These are phyloP conservation scores for Globisporangium nunn DNA, from an alignment of 352 stramenopile genomes.

Conservation along the genomic window DNA sequence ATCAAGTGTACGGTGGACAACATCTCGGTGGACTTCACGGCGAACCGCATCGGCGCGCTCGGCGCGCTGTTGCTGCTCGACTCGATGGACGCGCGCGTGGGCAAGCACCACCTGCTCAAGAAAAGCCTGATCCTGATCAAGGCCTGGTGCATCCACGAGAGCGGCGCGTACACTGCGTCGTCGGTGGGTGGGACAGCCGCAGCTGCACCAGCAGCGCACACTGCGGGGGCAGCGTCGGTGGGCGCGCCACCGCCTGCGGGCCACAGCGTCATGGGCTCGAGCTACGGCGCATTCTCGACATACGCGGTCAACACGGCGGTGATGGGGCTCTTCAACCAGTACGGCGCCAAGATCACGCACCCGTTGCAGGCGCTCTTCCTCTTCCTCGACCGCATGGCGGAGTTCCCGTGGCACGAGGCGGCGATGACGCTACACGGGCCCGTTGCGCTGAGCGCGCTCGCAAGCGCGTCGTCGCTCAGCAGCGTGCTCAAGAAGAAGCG, in stretches of 20 bases:
- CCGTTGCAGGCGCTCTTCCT: constrained; percentile 79
- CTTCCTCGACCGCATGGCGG: constrained; percentile 78
- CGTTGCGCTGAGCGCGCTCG: constrained; percentile 47
- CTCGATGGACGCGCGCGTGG: constrained; percentile 70
- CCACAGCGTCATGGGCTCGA: constrained; percentile 70
- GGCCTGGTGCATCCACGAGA: constrained; percentile 87
- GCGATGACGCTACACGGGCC: constrained; percentile 74
- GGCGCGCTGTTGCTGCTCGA: constrained; percentile 81
- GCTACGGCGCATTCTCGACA: constrained; percentile 70
- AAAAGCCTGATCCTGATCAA: constrained; percentile 86
- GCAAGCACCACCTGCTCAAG: constrained; percentile 82
- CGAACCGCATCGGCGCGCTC: constrained; percentile 77
- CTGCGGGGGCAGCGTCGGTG: background rate
- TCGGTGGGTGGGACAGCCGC: constrained; percentile 4
- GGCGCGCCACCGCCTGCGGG: background rate
- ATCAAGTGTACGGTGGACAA: constrained; percentile 91
- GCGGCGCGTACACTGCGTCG: constrained; percentile 40
- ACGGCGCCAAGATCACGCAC: constrained; percentile 59
- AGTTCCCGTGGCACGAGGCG: constrained; percentile 83
- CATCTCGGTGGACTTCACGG: constrained; percentile 83
- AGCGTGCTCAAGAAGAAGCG: constrained; percentile 19
- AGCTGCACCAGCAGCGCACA: background rate
- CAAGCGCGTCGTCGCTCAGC: constrained; percentile 30
- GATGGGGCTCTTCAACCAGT: constrained; percentile 84
- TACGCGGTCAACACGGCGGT: constrained; percentile 88